Base-by-base conservation (phyloP, 805 yeast genomes). In the Yamadazyma nakazawae region DNA sequence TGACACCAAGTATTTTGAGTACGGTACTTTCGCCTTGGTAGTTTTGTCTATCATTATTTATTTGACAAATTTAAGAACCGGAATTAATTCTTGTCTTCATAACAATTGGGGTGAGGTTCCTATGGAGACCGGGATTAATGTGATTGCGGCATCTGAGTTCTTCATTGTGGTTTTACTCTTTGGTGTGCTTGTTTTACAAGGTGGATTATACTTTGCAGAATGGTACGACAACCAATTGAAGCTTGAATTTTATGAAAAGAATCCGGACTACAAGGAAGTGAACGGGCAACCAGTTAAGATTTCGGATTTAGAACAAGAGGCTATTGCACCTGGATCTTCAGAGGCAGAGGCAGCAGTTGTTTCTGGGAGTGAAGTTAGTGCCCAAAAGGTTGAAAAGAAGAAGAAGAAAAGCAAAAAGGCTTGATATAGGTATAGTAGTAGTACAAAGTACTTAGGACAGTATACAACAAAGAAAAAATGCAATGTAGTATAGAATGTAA, bases 71-170 rank as follows among this genome's bases (percentile, higher is more conserved):
- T 74, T 92, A 55, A 79, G 88, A 60, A 80, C 86, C 44, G 98
- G 98, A 45, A 72, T 84, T 34, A 77, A 78, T 55, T 80, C 91
- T 47, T 80, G 88, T 45, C 56, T 81, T 24, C 66, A 77, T 48
- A 91, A 90, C 37, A 74, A 81, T 50, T 92, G 98, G 98, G 98
- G 97, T 54, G 98, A 92, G 43, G 96, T 94, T 42, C 88, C 87
- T 58, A 81, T 79, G 62, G 75, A 75, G 50, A 88, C 96, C 18
- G 98, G 98, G 26, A 68, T 92, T 58, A 88, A 88, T 54, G 96
- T 94, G 34, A 80, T 94, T 59, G 97, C 94, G 35, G 97, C 98
- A 5, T 83, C 94, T 25, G 84, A 85, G 66, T 77, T 85, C 34
- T 84, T 92, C 74, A 74, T 88, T 54, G 80, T 86, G 8, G 63